Evolutionary conservation across 306 rosid genomes (phyloP), one percentile per base, ranked within the genome.

Genomic region (Ceratonia siliqua): DNA sequence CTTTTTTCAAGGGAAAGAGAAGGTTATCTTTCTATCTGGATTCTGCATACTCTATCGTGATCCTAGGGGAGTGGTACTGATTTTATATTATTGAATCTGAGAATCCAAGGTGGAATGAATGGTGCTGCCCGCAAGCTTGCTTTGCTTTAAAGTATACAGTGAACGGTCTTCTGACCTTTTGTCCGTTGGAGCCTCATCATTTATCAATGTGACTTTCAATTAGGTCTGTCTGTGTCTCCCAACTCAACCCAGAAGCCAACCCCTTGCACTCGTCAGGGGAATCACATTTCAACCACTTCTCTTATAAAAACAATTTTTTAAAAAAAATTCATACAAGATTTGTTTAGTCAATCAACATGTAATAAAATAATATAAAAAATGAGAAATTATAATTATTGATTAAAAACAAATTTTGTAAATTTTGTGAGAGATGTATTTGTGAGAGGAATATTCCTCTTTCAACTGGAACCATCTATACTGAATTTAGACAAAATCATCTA

Each of bases 31-130:
- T 69, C 55, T 50, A 50, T 42, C 58, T 50, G 42, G 74, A 50
- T 48, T n/a, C 14, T 18, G 75, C 68, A 5, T 25, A 6, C 42
- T 33, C 11, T 3, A 21, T 57, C 43, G 41, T 72, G 58, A 22
- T 24, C 27, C 28, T 39, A 14, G 77, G 68, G 66, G 76, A 21
- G 38, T 27, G 41, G 18, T 27, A 56, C 8, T 57, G 46, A 63
- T 22, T 2, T 46, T 36, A 24, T 45, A 61, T 45, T 55, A 66
- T 73, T 66, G 56, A 66, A 55, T 66, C 13, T 45, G 46, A 48
- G 76, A 77, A 77, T 48, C 75, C 70, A 66, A 66, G 64, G 79
- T 57, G 75, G 74, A 72, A 30, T 35, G 49, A 62, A 9, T 71
- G 63, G 54, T 36, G 57, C 27, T 50, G 52, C 15, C 5, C 27